Conservation (phyloP, 352 stramenopile genomes). For the Pythium rishiriense region DNA sequence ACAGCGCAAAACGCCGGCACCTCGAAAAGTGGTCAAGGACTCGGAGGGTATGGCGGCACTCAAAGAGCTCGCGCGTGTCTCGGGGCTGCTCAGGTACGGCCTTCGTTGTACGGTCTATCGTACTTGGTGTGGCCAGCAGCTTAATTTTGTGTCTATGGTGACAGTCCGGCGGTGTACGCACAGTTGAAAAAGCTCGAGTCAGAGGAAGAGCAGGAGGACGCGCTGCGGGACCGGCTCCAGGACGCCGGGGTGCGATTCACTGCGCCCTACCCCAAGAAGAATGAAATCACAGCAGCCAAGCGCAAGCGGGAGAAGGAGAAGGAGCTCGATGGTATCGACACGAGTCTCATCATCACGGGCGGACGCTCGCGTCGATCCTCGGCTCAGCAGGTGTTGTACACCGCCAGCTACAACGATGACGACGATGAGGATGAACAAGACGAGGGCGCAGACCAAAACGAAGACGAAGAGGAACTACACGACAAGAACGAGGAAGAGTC, state of each 20-base stretch:
- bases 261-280: conserved; percentile 58
- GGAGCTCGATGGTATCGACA: conserved; percentile 84
- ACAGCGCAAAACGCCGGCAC: conserved; percentile 17
- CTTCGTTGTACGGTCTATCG: not conserved
- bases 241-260: conserved; percentile 52
- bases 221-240: conserved; percentile 55
- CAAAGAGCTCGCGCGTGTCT: conserved; percentile 70
- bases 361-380: conserved; percentile 24
- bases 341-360: conserved; percentile 64
- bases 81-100: conserved; percentile 70
- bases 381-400: conserved; percentile 16
- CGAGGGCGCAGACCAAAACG: not conserved
- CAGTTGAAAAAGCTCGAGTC: conserved; percentile 45
- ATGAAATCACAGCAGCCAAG: conserved; percentile 69
- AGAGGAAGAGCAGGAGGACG: conserved; percentile 51
- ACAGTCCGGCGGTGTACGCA: conserved; percentile 69
- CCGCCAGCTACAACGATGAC: conserved; percentile 5
- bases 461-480: conserved; percentile 22
- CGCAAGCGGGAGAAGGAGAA: conserved; percentile 65
- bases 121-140: too few relatives aligned
- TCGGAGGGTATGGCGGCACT: conserved; percentile 53
- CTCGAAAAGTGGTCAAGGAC: conserved; percentile 24
- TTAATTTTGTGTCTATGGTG: not conserved
- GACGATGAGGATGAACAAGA: conserved; percentile 21
- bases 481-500: conserved; percentile 32